phyloP scores from a whole-genome alignment of 2,329 filamentous ascomycete species.

The Ophiostoma montium region DNA sequence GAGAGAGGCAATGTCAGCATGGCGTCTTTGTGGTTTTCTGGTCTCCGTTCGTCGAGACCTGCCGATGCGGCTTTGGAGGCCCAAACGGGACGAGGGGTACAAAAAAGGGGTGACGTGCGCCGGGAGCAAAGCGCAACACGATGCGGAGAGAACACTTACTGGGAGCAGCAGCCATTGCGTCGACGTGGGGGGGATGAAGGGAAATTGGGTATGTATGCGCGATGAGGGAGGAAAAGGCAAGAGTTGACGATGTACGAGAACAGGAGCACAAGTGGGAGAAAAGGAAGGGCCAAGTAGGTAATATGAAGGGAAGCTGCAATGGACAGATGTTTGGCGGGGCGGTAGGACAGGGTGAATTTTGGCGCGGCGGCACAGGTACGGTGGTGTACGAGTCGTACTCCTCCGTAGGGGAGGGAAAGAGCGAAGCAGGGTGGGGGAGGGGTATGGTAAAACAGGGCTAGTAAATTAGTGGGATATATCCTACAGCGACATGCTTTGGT shows the following conservation, averaged over 20 bases:
- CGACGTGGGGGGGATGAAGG: not conserved
- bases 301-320: not conserved
- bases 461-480: not conserved
- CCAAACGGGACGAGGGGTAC: not conserved
- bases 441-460: not conserved
- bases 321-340: conserved; percentile 1
- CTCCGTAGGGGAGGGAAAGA: not conserved
- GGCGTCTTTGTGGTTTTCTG: too few species aligned
- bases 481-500: not conserved
- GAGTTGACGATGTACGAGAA: not conserved
- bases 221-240: not conserved
- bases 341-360: not conserved
- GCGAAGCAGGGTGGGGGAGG: not conserved
- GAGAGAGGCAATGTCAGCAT: not conserved
- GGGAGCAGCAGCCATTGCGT: not conserved
- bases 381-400: too few species aligned
- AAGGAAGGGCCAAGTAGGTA: not conserved
- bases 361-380: not conserved
- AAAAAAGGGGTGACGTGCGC: not conserved
- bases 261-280: not conserved
- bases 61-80: not conserved
- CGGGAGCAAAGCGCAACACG: not conserved
- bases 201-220: not conserved
- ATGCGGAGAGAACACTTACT: not conserved
- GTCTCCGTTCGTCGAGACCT: not conserved